These are phyloP conservation scores for Mortierella sp. DNA, from an alignment of 371 early-diverging fungal species.

Conservation along the genomic window DNA sequence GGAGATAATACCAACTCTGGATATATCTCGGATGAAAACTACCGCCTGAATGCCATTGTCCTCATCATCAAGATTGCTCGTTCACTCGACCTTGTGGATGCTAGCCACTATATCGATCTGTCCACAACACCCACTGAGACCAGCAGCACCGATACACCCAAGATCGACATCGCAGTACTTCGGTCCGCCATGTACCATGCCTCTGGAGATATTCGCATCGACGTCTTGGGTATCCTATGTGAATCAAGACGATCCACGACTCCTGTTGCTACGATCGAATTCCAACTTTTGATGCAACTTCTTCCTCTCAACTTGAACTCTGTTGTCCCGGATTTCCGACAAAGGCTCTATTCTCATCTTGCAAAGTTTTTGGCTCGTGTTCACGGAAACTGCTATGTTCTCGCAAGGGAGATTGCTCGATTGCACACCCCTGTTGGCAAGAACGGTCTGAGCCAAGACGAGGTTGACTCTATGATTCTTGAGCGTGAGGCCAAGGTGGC, in stretches of 20 bases:
- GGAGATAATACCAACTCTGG: constrained; percentile 16
- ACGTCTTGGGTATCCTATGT: constrained; percentile 83
- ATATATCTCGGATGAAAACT: constrained; percentile 36
- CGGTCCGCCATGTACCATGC: constrained; percentile 75
- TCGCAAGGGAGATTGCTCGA: constrained; percentile 37
- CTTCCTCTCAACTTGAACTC: constrained; percentile 75
- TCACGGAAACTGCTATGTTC: constrained; percentile 59
- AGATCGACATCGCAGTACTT: constrained; percentile 34
- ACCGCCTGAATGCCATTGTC: constrained; percentile 48
- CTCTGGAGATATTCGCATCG: constrained; percentile 81
- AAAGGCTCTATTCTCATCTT: constrained; percentile 71
- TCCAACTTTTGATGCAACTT: constrained; percentile 66
- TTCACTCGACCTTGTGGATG: constrained; percentile 67
- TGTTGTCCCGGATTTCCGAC: constrained; percentile 84
- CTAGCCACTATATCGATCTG: constrained; percentile 54
- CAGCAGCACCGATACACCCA: constrained; percentile 10
- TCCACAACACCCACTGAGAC: neutral
- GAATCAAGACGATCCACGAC: constrained; percentile 77
- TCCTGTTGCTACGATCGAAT: constrained; percentile 66
- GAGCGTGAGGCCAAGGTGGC: constrained; percentile 34
- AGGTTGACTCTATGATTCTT: constrained; percentile 21
- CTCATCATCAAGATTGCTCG: constrained; percentile 60
- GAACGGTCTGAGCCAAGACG: constrained; percentile 31
- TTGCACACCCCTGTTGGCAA: constrained; percentile 44
- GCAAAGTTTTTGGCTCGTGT: constrained; percentile 66